Conservation (phyloP, 345 rosid species). For the Excoecaria cochinchinensis region DNA sequence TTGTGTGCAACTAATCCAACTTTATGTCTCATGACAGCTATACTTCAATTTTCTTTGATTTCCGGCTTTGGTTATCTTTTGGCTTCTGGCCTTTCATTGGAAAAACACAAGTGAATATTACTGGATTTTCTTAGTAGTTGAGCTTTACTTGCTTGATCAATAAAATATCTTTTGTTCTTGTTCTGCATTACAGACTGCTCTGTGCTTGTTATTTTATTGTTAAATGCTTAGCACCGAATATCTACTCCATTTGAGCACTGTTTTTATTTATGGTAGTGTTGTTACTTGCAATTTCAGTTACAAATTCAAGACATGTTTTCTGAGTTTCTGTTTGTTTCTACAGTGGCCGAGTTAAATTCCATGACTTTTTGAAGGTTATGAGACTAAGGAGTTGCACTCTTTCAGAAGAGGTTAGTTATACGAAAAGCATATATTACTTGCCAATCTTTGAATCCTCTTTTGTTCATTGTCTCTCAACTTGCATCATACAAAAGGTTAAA, state of each 20-base stretch:
- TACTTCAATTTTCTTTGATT: neutral
- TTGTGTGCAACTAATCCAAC: neutral
- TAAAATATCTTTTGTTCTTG: conserved; percentile 1
- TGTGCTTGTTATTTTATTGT: neutral
- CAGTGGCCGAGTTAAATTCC: conserved; percentile 73
- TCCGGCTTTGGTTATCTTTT: neutral
- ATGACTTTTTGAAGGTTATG: conserved; percentile 57
- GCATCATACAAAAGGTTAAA: neutral
- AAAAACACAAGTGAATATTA: neutral
- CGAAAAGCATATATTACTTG: neutral
- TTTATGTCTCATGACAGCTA: too few relatives aligned
- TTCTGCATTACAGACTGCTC: neutral
- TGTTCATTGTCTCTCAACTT: neutral
- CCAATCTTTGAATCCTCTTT: neutral
- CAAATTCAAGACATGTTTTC: neutral
- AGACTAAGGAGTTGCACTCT: conserved; percentile 59
- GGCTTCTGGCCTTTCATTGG: neutral
- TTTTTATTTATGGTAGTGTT: neutral
- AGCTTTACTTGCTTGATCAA: neutral
- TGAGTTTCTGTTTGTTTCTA: conserved; percentile 22
- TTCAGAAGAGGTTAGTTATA: conserved; percentile 58
- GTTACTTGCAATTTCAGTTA: neutral
- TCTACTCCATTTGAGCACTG: neutral
- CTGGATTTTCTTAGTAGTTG: neutral
- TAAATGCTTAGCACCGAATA: neutral